phyloP scores from a whole-genome alignment of 495 filamentous ascomycete genomes.

The Penicillium verhagenii region DNA sequence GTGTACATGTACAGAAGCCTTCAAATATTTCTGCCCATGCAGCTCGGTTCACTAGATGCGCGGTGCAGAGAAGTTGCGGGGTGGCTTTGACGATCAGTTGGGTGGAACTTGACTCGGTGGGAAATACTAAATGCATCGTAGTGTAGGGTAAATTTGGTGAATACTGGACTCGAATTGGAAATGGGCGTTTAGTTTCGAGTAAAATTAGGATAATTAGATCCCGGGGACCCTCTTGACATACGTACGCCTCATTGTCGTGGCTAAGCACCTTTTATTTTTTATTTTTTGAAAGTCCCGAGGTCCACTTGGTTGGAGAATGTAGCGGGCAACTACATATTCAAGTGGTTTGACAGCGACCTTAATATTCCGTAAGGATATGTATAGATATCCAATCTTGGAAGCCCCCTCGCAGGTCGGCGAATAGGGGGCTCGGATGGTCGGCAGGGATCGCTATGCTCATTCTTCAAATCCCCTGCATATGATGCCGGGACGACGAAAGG shows the following conservation, averaged over 20 bases:
- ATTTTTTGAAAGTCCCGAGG: too few relatives aligned
- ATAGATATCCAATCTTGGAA: background rate
- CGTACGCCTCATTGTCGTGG: background rate
- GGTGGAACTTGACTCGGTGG: background rate
- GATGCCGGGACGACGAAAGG: constrained; percentile 23
- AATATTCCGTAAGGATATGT: background rate
- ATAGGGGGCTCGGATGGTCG: background rate
- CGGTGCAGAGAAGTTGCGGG: background rate
- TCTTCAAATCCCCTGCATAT: constrained; percentile 1
- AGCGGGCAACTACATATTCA: background rate
- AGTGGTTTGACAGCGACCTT: background rate
- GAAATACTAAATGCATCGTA: background rate
- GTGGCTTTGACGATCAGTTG: background rate
- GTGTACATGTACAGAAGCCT: too few relatives aligned
- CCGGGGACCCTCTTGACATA: background rate
- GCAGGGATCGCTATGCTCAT: constrained; percentile 8
- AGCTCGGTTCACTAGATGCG: background rate
- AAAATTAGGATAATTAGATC: background rate
- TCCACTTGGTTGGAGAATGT: background rate
- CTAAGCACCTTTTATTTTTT: too few relatives aligned
- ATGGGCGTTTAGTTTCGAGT: too few relatives aligned
- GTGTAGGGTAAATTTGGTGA: too few relatives aligned
- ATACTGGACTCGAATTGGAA: too few relatives aligned
- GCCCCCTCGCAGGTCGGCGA: background rate
- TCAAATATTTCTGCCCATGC: too few relatives aligned